Percentiles rank a stretch among this genome's conserved stretches.
phyloP scores from a whole-genome alignment of 1,284 basidiomycete genomes.

The Thelephora terrestris region DNA sequence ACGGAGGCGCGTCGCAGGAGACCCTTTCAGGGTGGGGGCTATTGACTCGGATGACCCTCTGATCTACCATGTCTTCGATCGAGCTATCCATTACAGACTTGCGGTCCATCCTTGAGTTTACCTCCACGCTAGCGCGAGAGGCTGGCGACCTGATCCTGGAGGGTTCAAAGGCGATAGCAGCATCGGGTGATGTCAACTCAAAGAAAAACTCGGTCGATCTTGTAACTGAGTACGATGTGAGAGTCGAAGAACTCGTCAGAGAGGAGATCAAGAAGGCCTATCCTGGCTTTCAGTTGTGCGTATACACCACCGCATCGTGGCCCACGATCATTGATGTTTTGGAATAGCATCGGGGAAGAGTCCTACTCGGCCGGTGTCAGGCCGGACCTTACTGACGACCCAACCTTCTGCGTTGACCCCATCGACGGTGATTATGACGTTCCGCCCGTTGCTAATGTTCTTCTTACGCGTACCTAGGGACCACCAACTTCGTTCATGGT shows the following conservation, averaged over 20 bases:
- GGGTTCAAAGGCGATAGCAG: slow-evolving; percentile 62
- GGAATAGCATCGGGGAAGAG: slow-evolving; percentile 81
- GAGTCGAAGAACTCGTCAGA: slow-evolving; percentile 82
- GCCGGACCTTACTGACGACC: slow-evolving; percentile 69
- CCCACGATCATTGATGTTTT: not conserved
- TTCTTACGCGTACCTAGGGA: slow-evolving; percentile 40
- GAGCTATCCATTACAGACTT: slow-evolving; percentile 41
- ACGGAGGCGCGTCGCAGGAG: too few species aligned
- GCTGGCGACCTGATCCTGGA: slow-evolving; percentile 67
- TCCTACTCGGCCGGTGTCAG: slow-evolving; percentile 69
- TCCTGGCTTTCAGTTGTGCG: slow-evolving; percentile 78
- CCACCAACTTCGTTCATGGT: slow-evolving; percentile 90
- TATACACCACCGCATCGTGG: slow-evolving; percentile 10
- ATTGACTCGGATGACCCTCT: too few species aligned
- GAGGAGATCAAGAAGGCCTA: slow-evolving; percentile 57
- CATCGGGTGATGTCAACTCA: slow-evolving; percentile 51
- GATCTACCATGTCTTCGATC: slow-evolving; percentile 5
- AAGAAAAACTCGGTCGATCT: slow-evolving; percentile 91
- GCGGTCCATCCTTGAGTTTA: slow-evolving; percentile 61
- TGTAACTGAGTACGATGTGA: slow-evolving; percentile 96
- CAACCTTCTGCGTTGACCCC: slow-evolving; percentile 89
- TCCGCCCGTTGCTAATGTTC: not conserved
- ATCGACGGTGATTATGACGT: slow-evolving; percentile 39
- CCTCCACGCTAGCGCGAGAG: slow-evolving; percentile 58
- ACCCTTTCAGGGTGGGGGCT: too few species aligned